These are phyloP conservation scores for Leccinum insolens DNA, from an alignment of 1,284 basidiomycete genomes.

Conservation along the genomic window DNA sequence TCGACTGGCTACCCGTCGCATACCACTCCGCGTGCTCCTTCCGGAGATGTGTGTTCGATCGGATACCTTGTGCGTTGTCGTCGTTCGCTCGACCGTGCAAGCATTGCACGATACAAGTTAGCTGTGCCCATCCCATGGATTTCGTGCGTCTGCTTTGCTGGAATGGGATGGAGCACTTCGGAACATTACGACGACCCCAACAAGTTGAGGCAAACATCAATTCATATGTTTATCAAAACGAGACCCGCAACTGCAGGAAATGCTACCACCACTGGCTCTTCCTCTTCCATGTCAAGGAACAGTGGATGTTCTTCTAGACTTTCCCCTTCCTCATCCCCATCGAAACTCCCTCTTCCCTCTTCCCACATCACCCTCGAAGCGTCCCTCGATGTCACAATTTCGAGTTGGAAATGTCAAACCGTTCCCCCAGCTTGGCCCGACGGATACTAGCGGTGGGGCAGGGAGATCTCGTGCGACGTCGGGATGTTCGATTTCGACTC, in stretches of 20 bases:
- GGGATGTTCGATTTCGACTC: no score
- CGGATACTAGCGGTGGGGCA: no score
- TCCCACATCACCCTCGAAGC: conserved; percentile 20
- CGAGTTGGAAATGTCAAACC: conserved; percentile 7
- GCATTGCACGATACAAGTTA: background rate
- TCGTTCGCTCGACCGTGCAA: background rate
- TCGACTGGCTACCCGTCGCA: background rate
- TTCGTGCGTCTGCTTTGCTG: background rate
- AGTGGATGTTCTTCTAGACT: conserved; percentile 3
- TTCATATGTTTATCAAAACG: conserved; percentile 28
- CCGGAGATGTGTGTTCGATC: background rate
- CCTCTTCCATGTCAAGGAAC: conserved; percentile 7
- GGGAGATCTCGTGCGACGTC: no score
- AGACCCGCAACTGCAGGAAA: background rate
- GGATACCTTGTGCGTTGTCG: background rate
- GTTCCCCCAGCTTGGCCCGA: no score
- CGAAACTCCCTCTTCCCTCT: conserved; percentile 32
- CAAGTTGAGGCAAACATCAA: conserved; percentile 25
- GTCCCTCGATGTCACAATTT: conserved; percentile 7
- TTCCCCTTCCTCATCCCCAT: conserved; percentile 20
- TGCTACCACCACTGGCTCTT: background rate
- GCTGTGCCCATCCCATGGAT: background rate
- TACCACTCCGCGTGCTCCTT: background rate
- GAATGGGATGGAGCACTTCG: no score
- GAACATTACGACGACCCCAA: no score